Evolutionary conservation across 257 asterid species (phyloP).

Genomic region (Scutellaria barbata): DNA sequence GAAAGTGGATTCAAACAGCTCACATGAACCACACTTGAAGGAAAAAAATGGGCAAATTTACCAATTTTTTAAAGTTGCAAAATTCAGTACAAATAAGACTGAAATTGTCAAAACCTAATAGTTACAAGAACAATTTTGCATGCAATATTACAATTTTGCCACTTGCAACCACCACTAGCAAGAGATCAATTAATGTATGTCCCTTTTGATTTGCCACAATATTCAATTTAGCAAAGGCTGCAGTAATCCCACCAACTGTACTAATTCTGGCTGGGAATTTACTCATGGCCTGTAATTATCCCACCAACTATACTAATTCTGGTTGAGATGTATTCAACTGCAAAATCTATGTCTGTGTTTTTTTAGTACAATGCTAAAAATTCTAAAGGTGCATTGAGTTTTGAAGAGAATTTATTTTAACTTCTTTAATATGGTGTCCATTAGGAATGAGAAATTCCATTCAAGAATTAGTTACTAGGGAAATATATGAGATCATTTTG

Average conservation of each 20-base stretch:
- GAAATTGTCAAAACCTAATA: too few species aligned
- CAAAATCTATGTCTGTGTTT: constrained; percentile 3
- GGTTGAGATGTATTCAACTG: not conserved
- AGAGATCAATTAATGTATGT: not conserved
- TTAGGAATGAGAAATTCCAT: constrained; percentile 28
- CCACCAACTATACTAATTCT: constrained; percentile 22
- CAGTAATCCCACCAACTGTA: not conserved
- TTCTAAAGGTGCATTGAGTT: constrained; percentile 36
- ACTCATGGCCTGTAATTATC: not conserved
- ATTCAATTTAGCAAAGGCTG: not conserved
- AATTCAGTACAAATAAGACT: too few species aligned
- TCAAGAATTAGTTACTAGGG: constrained; percentile 12
- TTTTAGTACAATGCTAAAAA: not conserved
- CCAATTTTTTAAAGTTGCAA: too few species aligned
- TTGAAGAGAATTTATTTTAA: not conserved
- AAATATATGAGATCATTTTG: not conserved
- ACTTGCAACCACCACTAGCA: not conserved
- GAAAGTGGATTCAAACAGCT: too few species aligned
- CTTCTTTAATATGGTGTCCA: constrained; percentile 32
- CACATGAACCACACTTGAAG: too few species aligned
- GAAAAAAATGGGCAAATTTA: too few species aligned
- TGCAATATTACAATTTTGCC: too few species aligned
- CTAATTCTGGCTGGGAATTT: constrained; percentile 10
- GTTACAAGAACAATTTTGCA: too few species aligned
- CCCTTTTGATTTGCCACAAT: not conserved